These are phyloP conservation scores for Macadamia integrifolia DNA, from an alignment of 164 flowering plant genomes.

Conservation along the genomic window DNA sequence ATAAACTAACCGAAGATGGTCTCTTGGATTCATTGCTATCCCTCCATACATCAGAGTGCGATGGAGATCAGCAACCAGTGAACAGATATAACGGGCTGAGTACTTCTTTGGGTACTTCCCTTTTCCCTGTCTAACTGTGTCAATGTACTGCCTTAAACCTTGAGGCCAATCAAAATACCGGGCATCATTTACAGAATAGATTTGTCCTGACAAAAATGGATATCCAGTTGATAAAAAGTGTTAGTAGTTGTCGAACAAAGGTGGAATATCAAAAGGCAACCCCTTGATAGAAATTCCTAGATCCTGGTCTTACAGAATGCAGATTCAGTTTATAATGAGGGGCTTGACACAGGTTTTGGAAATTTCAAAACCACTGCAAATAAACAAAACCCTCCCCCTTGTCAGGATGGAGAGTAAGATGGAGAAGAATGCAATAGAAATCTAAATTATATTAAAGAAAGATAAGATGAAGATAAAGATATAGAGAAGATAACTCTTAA, in stretches of 20 bases:
- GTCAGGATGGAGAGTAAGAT: too few species aligned
- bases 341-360: too few species aligned
- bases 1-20: conserved; percentile 87
- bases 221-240: not conserved
- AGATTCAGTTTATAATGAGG: too few species aligned
- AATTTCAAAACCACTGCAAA: too few species aligned
- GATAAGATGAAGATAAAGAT: too few species aligned
- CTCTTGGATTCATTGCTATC: conserved; percentile 93
- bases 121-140: conserved; percentile 94
- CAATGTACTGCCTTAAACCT: conserved; percentile 77
- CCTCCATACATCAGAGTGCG: conserved; percentile 90
- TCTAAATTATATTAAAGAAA: too few species aligned
- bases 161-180: conserved; percentile 98
- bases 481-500: too few species aligned
- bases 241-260: not conserved
- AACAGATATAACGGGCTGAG: conserved; percentile 93
- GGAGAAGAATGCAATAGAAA: too few species aligned
- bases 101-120: conserved; percentile 87
- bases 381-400: too few species aligned
- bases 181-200: conserved; percentile 96
- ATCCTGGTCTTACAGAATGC: too few species aligned
- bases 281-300: too few species aligned
- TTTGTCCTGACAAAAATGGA: conserved; percentile 63
- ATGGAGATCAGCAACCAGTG: conserved; percentile 94
- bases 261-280: not conserved